Evolutionary conservation across 371 early-diverging fungal genomes (phyloP).

Genomic region (Lichtheimia ramosa): DNA sequence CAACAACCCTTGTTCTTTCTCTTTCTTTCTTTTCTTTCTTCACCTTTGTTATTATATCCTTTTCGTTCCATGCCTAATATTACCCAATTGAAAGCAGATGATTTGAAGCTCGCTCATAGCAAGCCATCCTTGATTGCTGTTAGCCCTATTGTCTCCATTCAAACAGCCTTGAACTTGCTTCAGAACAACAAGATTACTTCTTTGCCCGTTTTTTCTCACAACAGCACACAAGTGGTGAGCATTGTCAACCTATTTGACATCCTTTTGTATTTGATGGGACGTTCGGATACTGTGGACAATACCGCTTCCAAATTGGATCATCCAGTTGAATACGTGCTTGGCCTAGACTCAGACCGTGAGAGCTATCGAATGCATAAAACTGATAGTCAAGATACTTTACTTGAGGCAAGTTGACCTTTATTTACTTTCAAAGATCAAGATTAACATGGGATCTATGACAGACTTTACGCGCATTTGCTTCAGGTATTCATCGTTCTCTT

Average conservation of each 20-base stretch:
- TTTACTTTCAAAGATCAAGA: background rate
- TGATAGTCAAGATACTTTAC: conserved; percentile 45
- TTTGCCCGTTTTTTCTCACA: conserved; percentile 60
- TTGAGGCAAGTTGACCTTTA: conserved; percentile 31
- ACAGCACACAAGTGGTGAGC: conserved; percentile 49
- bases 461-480: conserved; percentile 49
- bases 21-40: background rate
- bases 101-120: conserved; percentile 32
- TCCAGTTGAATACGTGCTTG: conserved; percentile 56
- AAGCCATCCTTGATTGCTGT: conserved; percentile 50
- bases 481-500: conserved; percentile 48
- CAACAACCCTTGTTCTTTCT: background rate
- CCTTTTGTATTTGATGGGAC: conserved; percentile 42
- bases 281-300: conserved; percentile 28
- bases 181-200: conserved; percentile 50
- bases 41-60: background rate
- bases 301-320: conserved; percentile 40
- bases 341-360: conserved; percentile 57
- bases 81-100: conserved; percentile 34
- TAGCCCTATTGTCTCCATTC: conserved; percentile 48
- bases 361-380: conserved; percentile 55
- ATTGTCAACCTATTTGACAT: conserved; percentile 61
- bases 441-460: background rate
- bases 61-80: conserved; percentile 5
- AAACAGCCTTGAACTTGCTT: conserved; percentile 48